Evolutionary conservation across 257 asterid species (phyloP), one percentile per base, ranked within the genome.

Genomic region (Verbascum thapsus): DNA sequence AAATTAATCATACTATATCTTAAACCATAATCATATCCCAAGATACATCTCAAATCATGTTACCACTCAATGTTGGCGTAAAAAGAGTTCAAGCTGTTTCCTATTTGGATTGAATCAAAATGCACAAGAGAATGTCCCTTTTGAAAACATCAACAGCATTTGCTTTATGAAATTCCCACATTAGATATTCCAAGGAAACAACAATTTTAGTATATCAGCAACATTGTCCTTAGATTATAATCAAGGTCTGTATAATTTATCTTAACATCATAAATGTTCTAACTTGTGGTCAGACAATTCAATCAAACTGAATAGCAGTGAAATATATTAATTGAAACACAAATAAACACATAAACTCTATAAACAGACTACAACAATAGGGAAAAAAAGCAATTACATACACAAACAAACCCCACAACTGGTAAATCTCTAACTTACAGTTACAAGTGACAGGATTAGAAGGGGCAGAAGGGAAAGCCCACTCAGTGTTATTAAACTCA

Each of bases 381-480:
- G 45, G 26, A n/a, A n/a, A n/a, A n/a, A 34, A 55, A 16, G 3
- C 13, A 43, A 8, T 2, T n/a, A 7, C 38, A 17, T 15, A 37
- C n/a, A n/a, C n/a, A n/a, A n/a, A n/a, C n/a, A n/a, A n/a, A n/a
- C n/a, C n/a, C n/a, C n/a, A n/a, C n/a, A n/a, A n/a, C n/a, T n/a
- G n/a, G n/a, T n/a, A n/a, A n/a, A n/a, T n/a, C n/a, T n/a, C n/a
- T n/a, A 58, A 85, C 96, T 81, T 64, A 94, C 97, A 62, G 52
- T 94, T 94, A 70, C 97, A 87, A 52, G 94, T 83, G 80, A 94
- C 99, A 0, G 97, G 97, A 60, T 68, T 87, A 8, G 76, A 67
- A 62, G 99, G 95, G n/a, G 99, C 99, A 22, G 99, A 94, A 70
- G 99, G 99, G 74, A 94, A 94, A 23, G 91, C 69, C 99, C 99